A percentile compares a stretch with the other conserved stretches of the same genome.
These are phyloP conservation scores for Termitomyces sp. DNA, from an alignment of 768 basidiomycete species.

Conservation along the genomic window DNA sequence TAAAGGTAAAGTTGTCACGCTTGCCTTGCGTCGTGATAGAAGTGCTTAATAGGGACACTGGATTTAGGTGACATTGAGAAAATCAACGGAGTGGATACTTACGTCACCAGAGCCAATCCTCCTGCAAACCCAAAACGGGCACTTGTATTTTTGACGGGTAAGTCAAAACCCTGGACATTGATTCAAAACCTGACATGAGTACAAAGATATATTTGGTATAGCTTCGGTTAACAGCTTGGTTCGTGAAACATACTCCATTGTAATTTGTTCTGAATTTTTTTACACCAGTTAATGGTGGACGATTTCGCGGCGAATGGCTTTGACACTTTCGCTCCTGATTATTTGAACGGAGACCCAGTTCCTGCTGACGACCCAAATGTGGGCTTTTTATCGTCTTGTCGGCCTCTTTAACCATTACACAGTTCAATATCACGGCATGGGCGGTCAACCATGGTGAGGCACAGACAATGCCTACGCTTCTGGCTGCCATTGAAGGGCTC, in stretches of 20 bases:
- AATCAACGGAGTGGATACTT: slow-evolving; percentile 13
- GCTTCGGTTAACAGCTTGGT: slow-evolving; percentile 15
- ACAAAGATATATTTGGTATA: slow-evolving; percentile 13
- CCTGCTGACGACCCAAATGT: slow-evolving; percentile 12
- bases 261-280: neutral
- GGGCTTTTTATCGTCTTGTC: neutral
- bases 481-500: slow-evolving; percentile 26
- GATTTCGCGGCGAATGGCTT: slow-evolving; percentile 17
- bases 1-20: neutral
- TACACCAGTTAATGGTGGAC: slow-evolving; percentile 12
- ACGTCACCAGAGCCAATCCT: slow-evolving; percentile 6
- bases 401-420: no score
- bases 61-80: slow-evolving; percentile 6
- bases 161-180: neutral
- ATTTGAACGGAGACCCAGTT: slow-evolving; percentile 15
- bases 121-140: slow-evolving; percentile 8
- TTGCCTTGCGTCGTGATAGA: neutral
- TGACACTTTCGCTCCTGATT: slow-evolving; percentile 15
- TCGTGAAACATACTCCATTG: neutral
- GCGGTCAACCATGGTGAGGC: slow-evolving; percentile 22
- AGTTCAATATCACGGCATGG: slow-evolving; percentile 25
- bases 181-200: neutral
- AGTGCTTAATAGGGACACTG: no score
- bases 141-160: slow-evolving; percentile 10
- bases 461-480: slow-evolving; percentile 24